Percentiles rank a stretch among this genome's conserved stretches.
Conservation (phyloP, 2,329 filamentous ascomycete genomes). For the Aspergillus neotritici region DNA sequence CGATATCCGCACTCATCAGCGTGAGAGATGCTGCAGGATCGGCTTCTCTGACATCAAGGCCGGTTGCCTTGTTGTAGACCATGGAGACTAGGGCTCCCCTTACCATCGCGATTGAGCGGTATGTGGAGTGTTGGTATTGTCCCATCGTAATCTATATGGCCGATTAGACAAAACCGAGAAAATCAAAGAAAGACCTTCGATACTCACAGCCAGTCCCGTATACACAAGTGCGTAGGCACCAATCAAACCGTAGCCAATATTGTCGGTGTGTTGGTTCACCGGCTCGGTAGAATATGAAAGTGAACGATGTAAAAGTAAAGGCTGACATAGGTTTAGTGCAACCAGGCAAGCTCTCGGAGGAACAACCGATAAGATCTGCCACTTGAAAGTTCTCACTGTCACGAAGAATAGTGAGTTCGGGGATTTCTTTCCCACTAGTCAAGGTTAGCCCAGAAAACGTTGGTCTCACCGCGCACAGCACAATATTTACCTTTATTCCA, state of each 20-base stretch:
- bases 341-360: slow-evolving; percentile 31
- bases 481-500: slow-evolving; percentile 36
- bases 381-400: slow-evolving; percentile 28
- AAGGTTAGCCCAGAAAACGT: slow-evolving; percentile 10
- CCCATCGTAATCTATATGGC: slow-evolving; percentile 32
- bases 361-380: slow-evolving; percentile 29
- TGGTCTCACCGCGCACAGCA: accelerated
- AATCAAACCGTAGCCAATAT: slow-evolving; percentile 40
- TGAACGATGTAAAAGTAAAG: slow-evolving; percentile 34
- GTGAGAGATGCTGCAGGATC: slow-evolving; percentile 38
- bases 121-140: slow-evolving; percentile 39
- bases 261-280: slow-evolving; percentile 23
- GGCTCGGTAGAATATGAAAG: slow-evolving; percentile 29
- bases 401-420: slow-evolving; percentile 27
- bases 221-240: slow-evolving; percentile 43
- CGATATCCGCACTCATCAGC: slow-evolving; percentile 44
- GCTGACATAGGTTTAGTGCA: slow-evolving; percentile 35
- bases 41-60: slow-evolving; percentile 27
- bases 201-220: slow-evolving; percentile 35
- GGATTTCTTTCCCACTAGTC: slow-evolving; percentile 20
- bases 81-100: slow-evolving; percentile 43
- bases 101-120: slow-evolving; percentile 41
- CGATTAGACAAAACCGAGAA: neutral
- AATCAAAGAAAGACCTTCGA: neutral
- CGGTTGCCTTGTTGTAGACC: slow-evolving; percentile 45